Base-by-base conservation (phyloP, 768 basidiomycete species). In the Infundibulicybe gibba region DNA sequence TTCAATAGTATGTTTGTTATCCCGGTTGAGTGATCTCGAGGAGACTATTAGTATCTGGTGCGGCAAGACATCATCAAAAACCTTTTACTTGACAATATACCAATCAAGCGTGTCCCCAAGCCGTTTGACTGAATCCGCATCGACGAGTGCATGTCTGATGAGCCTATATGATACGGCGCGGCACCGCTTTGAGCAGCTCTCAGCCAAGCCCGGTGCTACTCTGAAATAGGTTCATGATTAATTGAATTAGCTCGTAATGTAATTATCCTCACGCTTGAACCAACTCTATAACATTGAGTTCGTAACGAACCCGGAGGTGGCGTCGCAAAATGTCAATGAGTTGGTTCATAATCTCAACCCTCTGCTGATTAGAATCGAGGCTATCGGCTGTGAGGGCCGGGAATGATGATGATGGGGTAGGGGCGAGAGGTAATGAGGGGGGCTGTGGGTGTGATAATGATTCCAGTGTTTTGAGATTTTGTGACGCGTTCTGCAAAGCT, bases 111-210 rank as follows among this genome's bases (percentile, higher is more conserved):
- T 76, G 16, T 81, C 76, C 11, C 78, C 74, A 30, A 97, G 68
- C 16, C 70, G 72, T 47, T 77, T 76, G 40, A 92, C 85, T 0
- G 83, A 81, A n/a, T 84, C 75, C 0, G 70, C 58, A 55, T 94
- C 91, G 3, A 92, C 79, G 5, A 94, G 61, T 1, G 79, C 68
- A 57, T 94, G 85, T 15, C 95, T 81, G 14, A 97, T 72, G 2
- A 94, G 72, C 37, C 93, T 77, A 64, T 95, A 98, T 0, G 86
- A 87, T 2, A 83, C 81, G 10, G 94, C 83, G 33, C 92, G 80
- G 54, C 87, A 81, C 41, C 85, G 77, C 49, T 83, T 84, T 2
- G 84, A 80, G 9, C 79, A 77, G 21, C 67, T 69, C 57, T 97
- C 94, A n/a, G 84, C 75, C 11, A 97, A 74, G 21, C 80, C 83